Evolutionary conservation across 1,284 basidiomycete species (phyloP), one percentile per base, ranked within the genome.

Genomic region (Trichosporon inkin): DNA sequence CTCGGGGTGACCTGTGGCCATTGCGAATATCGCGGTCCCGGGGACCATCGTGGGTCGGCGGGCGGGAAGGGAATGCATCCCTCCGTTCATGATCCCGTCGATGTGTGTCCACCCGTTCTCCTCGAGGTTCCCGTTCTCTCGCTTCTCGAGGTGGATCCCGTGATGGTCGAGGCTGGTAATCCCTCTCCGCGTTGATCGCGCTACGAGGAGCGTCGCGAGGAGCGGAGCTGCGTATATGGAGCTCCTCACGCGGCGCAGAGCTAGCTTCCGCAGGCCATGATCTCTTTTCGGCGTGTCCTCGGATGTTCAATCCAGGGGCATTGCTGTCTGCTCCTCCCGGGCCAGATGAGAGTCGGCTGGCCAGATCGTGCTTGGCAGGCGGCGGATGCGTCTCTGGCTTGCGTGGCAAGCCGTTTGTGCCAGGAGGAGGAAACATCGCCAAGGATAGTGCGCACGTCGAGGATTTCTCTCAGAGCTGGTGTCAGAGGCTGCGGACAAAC

Each of bases 381-480:
- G 44, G 28, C 2, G 44, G 6, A 24, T 28, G 24, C 14, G 44
- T 32, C 16, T 32, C 44, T 7, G 44, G 44, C 24, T 32, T 49
- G 44, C 24, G 44, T 16, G 44, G 44, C 44, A 49, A 14, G 24
- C 44, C 44, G 44, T 49, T 49, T 16, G 44, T 49, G 16, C 44
- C 44, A 3, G 44, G 44, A 5, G 44, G 44, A 22, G 44, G 44
- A 49, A 49, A 49, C 44, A 49, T 49, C 24, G 13, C 28, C 44
- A 22, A 16, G 16, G 24, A 10, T 14, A 28, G 13, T 13, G 36
- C 13, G 24, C 22, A 47, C 13, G 22, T 16, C 28, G 44, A 22
- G 22, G 44, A 20, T 20, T 7, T 10, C 11, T 47, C 41, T 24
- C 20, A 32, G 28, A 32, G 5, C 8, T 8, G 8, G 28, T 32